Percentiles rank a stretch among this genome's conserved stretches.
Conservation (phyloP, 495 filamentous ascomycete genomes). For the Podospora tetraspora region DNA sequence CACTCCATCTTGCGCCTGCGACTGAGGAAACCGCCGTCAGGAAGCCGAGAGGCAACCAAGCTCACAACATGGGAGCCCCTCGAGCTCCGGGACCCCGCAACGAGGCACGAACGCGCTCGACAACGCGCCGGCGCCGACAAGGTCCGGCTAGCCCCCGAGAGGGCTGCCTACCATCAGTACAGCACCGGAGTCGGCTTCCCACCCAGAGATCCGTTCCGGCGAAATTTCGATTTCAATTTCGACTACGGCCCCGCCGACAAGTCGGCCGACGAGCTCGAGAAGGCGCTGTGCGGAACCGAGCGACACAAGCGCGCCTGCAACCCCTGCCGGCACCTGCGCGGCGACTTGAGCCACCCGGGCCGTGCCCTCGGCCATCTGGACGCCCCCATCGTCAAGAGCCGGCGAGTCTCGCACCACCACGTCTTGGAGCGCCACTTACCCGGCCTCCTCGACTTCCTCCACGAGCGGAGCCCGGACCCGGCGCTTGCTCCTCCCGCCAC, state of each 20-base stretch:
- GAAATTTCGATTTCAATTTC: not conserved
- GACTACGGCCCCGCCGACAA: not conserved
- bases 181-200: not conserved
- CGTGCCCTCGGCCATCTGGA: not conserved
- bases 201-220: not conserved
- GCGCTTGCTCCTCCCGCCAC: not conserved
- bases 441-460: not conserved
- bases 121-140: not conserved
- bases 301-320: constrained; percentile 18
- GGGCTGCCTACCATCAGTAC: not conserved
- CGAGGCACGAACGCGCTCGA: constrained; percentile 2
- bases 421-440: constrained; percentile 2
- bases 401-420: not conserved
- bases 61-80: constrained; percentile 20
- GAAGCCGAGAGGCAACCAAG: constrained; percentile 16
- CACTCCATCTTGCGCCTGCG: constrained; percentile 16
- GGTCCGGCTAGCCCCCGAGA: not conserved
- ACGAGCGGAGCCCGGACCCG: not conserved
- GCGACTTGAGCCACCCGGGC: not conserved
- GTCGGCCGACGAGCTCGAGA: constrained; percentile 1
- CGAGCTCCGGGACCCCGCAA: not conserved
- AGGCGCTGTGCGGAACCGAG: constrained; percentile 6
- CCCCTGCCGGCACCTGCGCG: constrained; percentile 6
- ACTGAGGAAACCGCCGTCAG: constrained; percentile 21
- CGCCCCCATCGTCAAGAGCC: not conserved